A percentile compares a stretch with the other conserved stretches of the same genome.
Evolutionary conservation across 164 flowering plant genomes (phyloP).

Genomic region (Aristolochia contorta): DNA sequence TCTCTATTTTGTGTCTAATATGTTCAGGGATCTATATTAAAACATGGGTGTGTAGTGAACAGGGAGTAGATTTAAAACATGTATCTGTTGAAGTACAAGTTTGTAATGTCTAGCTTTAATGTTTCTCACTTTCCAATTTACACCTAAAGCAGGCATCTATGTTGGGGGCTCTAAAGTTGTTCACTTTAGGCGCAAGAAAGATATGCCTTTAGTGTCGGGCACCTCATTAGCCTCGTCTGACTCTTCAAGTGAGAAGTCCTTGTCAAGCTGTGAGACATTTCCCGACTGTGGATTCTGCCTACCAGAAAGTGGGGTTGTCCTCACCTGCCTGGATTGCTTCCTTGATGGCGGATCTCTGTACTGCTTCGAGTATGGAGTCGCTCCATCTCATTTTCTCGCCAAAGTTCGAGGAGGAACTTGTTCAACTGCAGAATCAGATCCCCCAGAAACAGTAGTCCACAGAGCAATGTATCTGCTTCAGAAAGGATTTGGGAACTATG

Average conservation of each 20-base stretch:
- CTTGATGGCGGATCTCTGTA: slow-evolving; percentile 65
- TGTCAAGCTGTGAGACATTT: slow-evolving; percentile 43
- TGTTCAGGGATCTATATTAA: no score
- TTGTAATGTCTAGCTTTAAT: neutral
- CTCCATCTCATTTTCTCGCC: slow-evolving; percentile 61
- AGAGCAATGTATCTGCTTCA: slow-evolving; percentile 94
- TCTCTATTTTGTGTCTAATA: no score
- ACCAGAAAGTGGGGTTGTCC: slow-evolving; percentile 79
- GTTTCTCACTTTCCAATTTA: neutral
- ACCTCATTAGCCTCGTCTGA: neutral
- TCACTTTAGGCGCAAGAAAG: slow-evolving; percentile 59
- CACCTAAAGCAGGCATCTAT: slow-evolving; percentile 41
- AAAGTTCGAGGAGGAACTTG: slow-evolving; percentile 97
- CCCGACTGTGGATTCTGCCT: slow-evolving; percentile 95
- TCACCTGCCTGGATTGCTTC: slow-evolving; percentile 91
- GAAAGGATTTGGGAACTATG: slow-evolving; percentile 91
- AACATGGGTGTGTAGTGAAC: no score
- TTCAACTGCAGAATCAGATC: slow-evolving; percentile 78
- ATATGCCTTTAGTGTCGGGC: slow-evolving; percentile 17
- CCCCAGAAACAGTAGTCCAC: slow-evolving; percentile 57
- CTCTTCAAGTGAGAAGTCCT: slow-evolving; percentile 4
- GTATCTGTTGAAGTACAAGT: neutral
- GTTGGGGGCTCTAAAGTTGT: slow-evolving; percentile 88
- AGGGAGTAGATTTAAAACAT: no score
- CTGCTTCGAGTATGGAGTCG: slow-evolving; percentile 71